Evolutionary conservation across 192 early-diverging fungal genomes (phyloP).

Genomic region (Coemansia erecta): DNA sequence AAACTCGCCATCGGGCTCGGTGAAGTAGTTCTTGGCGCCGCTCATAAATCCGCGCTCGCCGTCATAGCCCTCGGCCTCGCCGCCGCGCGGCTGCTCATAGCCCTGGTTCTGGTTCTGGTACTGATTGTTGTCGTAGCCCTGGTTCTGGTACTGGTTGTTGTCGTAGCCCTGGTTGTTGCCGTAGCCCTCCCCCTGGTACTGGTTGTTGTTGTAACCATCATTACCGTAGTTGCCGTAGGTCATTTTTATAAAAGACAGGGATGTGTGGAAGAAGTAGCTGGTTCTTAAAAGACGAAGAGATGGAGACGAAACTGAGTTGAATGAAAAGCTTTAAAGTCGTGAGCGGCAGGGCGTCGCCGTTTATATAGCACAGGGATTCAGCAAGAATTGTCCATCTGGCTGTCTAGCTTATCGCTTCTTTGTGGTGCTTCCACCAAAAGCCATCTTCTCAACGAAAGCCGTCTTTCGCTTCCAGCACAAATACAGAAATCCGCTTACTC

Average conservation of each 20-base stretch:
- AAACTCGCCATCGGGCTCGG: slow-evolving; percentile 23
- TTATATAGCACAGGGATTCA: too few species aligned
- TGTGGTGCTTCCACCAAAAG: too few species aligned
- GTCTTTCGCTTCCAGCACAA: background rate
- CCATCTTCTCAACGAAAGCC: slow-evolving; percentile 3
- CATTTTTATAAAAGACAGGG: background rate
- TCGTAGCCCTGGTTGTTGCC: slow-evolving; percentile 1
- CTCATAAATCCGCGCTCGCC: background rate
- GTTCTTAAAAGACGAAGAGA: too few species aligned
- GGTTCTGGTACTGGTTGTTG: slow-evolving; percentile 6
- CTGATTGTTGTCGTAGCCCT: slow-evolving; percentile 7
- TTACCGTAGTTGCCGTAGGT: background rate
- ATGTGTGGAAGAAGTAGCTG: background rate
- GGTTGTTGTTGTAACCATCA: background rate
- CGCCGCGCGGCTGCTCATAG: background rate
- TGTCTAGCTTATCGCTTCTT: too few species aligned
- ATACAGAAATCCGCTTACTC: background rate
- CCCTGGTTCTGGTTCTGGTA: slow-evolving; percentile 1
- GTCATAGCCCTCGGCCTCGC: background rate
- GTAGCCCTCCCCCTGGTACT: background rate
- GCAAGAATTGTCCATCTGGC: too few species aligned
- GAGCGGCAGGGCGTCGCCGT: too few species aligned
- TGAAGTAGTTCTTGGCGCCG: slow-evolving; percentile 20
- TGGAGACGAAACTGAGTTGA: too few species aligned
- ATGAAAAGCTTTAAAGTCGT: too few species aligned